phyloP scores from a whole-genome alignment of 495 filamentous ascomycete species.

The Neurospora discreta region DNA sequence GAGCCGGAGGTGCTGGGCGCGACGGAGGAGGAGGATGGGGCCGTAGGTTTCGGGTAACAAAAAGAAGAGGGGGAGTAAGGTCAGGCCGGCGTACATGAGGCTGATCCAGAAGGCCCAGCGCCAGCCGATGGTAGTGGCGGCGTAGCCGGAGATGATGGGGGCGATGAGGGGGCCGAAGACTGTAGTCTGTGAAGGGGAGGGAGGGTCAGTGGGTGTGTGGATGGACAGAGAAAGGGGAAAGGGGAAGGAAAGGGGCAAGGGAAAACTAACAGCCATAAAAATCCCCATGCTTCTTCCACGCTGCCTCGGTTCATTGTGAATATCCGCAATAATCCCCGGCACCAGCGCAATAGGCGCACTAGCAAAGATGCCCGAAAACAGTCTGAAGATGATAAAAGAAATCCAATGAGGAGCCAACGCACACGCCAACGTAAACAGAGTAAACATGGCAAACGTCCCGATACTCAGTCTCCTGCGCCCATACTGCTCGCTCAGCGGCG shows the following conservation, averaged over 20 bases:
- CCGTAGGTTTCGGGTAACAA: slow-evolving; percentile 54
- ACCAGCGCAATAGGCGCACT: slow-evolving; percentile 59
- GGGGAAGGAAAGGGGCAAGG: background rate
- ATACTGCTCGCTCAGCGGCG: slow-evolving; percentile 59
- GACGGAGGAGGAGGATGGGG: slow-evolving; percentile 44
- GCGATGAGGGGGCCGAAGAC: slow-evolving; percentile 56
- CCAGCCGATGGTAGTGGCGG: slow-evolving; percentile 47
- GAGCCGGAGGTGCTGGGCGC: slow-evolving; percentile 42
- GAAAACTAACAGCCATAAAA: slow-evolving; percentile 51
- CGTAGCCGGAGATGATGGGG: slow-evolving; percentile 57
- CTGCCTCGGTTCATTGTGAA: slow-evolving; percentile 41
- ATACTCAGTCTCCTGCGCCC: slow-evolving; percentile 55
- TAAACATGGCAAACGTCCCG: slow-evolving; percentile 50
- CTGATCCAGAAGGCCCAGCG: slow-evolving; percentile 56
- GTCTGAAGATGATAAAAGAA: slow-evolving; percentile 54
- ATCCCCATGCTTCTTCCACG: slow-evolving; percentile 60
- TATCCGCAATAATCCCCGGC: slow-evolving; percentile 64
- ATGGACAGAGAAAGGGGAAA: background rate
- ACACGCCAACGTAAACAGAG: slow-evolving; percentile 56
- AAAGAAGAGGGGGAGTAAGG: slow-evolving; percentile 36
- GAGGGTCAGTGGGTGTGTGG: background rate
- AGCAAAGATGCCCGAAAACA: slow-evolving; percentile 52
- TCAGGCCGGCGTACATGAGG: slow-evolving; percentile 44
- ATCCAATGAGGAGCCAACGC: slow-evolving; percentile 60
- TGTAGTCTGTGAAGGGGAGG: slow-evolving; percentile 35